A percentile compares a stretch with the other conserved stretches of the same genome.
Evolutionary conservation across 2,329 filamentous ascomycete species (phyloP).

Genomic region (Bipolaris zeicola): DNA sequence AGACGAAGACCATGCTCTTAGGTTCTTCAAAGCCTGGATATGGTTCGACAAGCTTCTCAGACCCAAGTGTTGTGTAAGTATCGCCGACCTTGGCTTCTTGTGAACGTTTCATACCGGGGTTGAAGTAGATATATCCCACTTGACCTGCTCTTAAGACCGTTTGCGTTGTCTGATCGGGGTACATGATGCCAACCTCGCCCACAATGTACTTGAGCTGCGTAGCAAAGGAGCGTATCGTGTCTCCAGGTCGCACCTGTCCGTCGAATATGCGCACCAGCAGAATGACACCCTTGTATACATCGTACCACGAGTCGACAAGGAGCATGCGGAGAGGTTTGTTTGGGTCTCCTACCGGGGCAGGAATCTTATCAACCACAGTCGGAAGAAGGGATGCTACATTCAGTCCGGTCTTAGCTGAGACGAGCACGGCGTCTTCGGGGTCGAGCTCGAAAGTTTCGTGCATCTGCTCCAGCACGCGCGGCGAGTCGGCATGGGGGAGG

Average conservation of each 20-base stretch:
- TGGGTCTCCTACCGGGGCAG: slow-evolving; percentile 75
- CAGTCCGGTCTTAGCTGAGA: slow-evolving; percentile 92
- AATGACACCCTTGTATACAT: slow-evolving; percentile 92
- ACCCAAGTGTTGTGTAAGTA: slow-evolving; percentile 84
- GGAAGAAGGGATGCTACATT: slow-evolving; percentile 86
- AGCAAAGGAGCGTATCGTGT: slow-evolving; percentile 84
- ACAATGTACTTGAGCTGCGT: slow-evolving; percentile 90
- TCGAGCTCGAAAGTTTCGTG: slow-evolving; percentile 86
- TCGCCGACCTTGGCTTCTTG: slow-evolving; percentile 96
- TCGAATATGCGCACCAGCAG: slow-evolving; percentile 91
- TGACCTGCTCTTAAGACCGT: slow-evolving; percentile 83
- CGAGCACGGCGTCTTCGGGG: slow-evolving; percentile 71
- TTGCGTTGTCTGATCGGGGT: slow-evolving; percentile 85
- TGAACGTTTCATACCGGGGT: slow-evolving; percentile 96
- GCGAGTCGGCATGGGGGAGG: slow-evolving; percentile 85
- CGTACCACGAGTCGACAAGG: slow-evolving; percentile 97
- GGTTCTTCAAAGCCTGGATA: slow-evolving; percentile 95
- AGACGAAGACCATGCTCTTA: slow-evolving; percentile 98
- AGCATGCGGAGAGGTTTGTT: slow-evolving; percentile 78
- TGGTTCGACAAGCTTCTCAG: slow-evolving; percentile 75
- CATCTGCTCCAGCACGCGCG: slow-evolving; percentile 84
- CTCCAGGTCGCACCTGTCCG: slow-evolving; percentile 79
- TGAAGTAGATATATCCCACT: slow-evolving; percentile 96
- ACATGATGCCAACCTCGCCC: slow-evolving; percentile 96
- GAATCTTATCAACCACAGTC: slow-evolving; percentile 82